phyloP scores from a whole-genome alignment of 768 basidiomycete species.

The Clitopilus hobsonii region DNA sequence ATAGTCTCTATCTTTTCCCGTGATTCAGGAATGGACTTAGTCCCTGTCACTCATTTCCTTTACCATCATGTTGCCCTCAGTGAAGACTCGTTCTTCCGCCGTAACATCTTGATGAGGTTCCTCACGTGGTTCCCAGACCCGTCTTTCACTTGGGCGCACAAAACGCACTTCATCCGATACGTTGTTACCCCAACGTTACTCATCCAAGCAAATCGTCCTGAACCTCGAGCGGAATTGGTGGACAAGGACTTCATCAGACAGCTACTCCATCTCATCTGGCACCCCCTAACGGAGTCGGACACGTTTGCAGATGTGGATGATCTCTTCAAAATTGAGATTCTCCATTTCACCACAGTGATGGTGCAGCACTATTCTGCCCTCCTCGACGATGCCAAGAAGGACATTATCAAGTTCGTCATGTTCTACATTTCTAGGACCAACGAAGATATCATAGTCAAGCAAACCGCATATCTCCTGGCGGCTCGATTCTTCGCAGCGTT shows the following conservation, averaged over 20 bases:
- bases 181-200: slow-evolving; percentile 85
- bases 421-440: slow-evolving; percentile 61
- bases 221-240: slow-evolving; percentile 55
- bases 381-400: slow-evolving; percentile 81
- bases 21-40: slow-evolving; percentile 76
- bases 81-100: slow-evolving; percentile 62
- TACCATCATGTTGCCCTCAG: slow-evolving; percentile 80
- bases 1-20: slow-evolving; percentile 78
- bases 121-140: slow-evolving; percentile 75
- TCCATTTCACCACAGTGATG: slow-evolving; percentile 84
- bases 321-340: slow-evolving; percentile 83
- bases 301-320: slow-evolving; percentile 66
- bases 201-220: slow-evolving; percentile 59
- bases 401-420: slow-evolving; percentile 93
- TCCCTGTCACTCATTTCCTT: slow-evolving; percentile 77
- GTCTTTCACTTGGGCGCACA: slow-evolving; percentile 65
- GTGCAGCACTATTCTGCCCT: slow-evolving; percentile 80
- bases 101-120: slow-evolving; percentile 84
- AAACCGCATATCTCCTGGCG: slow-evolving; percentile 85
- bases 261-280: slow-evolving; percentile 77
- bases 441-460: slow-evolving; percentile 89
- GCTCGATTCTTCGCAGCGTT: slow-evolving; percentile 90
- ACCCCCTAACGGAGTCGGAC: slow-evolving; percentile 57
- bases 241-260: slow-evolving; percentile 66
- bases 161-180: slow-evolving; percentile 74